Conservation (phyloP, 2,329 filamentous ascomycete species). For the Diaporthe amygdali region DNA sequence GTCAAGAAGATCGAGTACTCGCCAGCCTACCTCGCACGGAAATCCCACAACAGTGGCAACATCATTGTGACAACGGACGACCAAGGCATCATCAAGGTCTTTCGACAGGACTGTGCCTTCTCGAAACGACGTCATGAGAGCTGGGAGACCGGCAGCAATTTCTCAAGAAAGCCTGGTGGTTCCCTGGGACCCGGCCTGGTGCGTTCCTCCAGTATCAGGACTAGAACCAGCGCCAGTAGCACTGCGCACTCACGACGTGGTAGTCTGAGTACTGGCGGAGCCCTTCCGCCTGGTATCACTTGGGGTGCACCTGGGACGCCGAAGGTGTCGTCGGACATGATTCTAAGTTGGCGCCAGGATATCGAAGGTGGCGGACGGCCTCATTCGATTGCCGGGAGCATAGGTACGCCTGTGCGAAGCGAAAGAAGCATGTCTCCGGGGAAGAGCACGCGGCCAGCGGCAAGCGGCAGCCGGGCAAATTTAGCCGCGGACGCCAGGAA, state of each 20-base stretch:
- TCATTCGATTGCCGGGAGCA: conserved; percentile 37
- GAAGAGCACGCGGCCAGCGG: conserved; percentile 45
- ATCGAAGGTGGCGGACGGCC: conserved; percentile 49
- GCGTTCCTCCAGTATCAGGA: conserved; percentile 61
- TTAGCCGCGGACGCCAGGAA: conserved; percentile 52
- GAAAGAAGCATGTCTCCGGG: conserved; percentile 62
- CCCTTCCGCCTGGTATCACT: conserved; percentile 36
- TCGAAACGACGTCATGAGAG: conserved; percentile 76
- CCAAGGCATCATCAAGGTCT: conserved; percentile 88
- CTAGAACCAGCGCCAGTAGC: conserved; percentile 56
- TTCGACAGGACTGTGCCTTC: conserved; percentile 91
- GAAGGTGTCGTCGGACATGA: conserved; percentile 68
- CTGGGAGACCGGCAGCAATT: conserved; percentile 79
- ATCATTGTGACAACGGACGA: conserved; percentile 94
- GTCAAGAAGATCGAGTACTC: conserved; percentile 66
- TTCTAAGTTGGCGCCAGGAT: conserved; percentile 84
- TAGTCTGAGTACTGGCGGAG: conserved; percentile 51
- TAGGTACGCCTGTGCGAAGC: conserved; percentile 46
- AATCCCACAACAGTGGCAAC: conserved; percentile 79
- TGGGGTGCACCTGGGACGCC: conserved; percentile 33
- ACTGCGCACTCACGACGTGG: conserved; percentile 55
- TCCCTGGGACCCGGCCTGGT: conserved; percentile 61
- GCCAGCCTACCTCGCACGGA: conserved; percentile 78
- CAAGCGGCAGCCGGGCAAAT: conserved; percentile 43
- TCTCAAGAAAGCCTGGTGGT: conserved; percentile 71